A percentile compares a stretch with the other conserved stretches of the same genome.
phyloP scores from a whole-genome alignment of 352 stramenopile species.

The Thraustotheca clavata region DNA sequence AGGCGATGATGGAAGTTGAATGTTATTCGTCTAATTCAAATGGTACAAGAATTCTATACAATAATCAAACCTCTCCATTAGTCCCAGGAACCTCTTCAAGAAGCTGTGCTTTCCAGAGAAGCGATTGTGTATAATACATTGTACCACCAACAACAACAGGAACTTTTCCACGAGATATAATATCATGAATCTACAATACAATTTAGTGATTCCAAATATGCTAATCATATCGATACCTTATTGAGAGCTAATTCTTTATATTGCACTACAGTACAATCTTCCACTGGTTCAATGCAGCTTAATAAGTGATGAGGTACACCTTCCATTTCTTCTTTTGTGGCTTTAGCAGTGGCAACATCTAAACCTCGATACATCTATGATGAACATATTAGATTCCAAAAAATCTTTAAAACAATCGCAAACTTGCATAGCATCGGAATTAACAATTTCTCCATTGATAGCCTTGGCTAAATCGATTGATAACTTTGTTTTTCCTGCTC shows the following conservation, averaged over 20 bases:
- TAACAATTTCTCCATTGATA: constrained; percentile 85
- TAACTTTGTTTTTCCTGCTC: constrained; percentile 88
- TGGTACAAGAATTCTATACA: not conserved
- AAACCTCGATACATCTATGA: constrained; percentile 79
- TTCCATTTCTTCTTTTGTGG: constrained; percentile 75
- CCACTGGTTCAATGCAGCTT: constrained; percentile 70
- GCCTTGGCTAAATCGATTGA: constrained; percentile 86
- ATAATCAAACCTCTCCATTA: not conserved
- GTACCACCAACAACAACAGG: constrained; percentile 88
- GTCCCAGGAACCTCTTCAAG: constrained; percentile 62
- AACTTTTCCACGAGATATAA: constrained; percentile 76
- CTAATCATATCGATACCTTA: constrained; percentile 23
- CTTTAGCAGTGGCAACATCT: constrained; percentile 85
- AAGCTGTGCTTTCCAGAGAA: constrained; percentile 83
- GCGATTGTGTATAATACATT: constrained; percentile 89
- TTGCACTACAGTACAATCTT: constrained; percentile 67
- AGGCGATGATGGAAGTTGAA: constrained; percentile 30
- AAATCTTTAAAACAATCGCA: not conserved
- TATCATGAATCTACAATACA: constrained; percentile 68
- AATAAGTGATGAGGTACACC: constrained; percentile 86
- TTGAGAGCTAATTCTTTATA: constrained; percentile 67
- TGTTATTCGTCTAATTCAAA: constrained; percentile 2
- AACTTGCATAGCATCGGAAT: constrained; percentile 88
- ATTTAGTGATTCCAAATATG: too few species aligned
- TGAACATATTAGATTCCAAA: not conserved